These are phyloP conservation scores for Gracilaria domingensis DNA, from an alignment of 23 red algal species.

Conservation along the genomic window DNA sequence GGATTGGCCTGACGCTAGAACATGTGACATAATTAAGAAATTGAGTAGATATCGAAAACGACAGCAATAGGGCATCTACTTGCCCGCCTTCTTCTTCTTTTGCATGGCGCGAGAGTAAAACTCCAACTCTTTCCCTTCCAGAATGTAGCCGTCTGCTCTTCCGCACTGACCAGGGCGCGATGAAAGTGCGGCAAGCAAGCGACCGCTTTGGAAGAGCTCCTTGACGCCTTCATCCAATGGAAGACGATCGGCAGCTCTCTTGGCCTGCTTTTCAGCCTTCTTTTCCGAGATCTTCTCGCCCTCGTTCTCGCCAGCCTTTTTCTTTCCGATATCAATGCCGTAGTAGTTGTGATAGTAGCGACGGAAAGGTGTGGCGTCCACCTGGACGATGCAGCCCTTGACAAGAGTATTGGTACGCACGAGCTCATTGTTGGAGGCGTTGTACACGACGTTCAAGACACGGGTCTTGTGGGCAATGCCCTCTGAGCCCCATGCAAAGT, in stretches of 20 bases:
- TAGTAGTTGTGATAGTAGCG: constrained; percentile 93
- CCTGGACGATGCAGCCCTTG: constrained; percentile 95
- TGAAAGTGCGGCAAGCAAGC: constrained; percentile 82
- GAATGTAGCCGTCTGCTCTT: constrained; percentile 94
- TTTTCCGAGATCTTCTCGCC: constrained; percentile 72
- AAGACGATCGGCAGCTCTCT: constrained; percentile 71
- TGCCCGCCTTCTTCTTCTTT: constrained; percentile 97
- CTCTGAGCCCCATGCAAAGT: constrained; percentile 97
- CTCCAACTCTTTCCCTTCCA: constrained; percentile 97
- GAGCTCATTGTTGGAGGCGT: constrained; percentile 99
- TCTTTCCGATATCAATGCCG: constrained; percentile 98
- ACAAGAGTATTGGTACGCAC: constrained; percentile 99
- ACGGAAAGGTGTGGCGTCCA: constrained; percentile 96
- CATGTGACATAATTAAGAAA: constrained; percentile 38
- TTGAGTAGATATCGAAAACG: constrained; percentile 19
- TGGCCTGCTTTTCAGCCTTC: constrained; percentile 69
- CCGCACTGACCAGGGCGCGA: constrained; percentile 98
- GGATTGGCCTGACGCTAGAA: constrained; percentile 38
- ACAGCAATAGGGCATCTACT: constrained; percentile 35
- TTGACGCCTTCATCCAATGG: constrained; percentile 74
- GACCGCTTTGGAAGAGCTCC: constrained; percentile 91
- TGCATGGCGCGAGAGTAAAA: constrained; percentile 92
- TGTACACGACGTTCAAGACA: constrained; percentile 96
- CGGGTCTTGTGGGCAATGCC: constrained; percentile 81
- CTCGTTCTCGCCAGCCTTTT: constrained; percentile 83